Base-by-base conservation (phyloP, 139 green algal genomes). In the Pseudopediastrum boryanum region DNA sequence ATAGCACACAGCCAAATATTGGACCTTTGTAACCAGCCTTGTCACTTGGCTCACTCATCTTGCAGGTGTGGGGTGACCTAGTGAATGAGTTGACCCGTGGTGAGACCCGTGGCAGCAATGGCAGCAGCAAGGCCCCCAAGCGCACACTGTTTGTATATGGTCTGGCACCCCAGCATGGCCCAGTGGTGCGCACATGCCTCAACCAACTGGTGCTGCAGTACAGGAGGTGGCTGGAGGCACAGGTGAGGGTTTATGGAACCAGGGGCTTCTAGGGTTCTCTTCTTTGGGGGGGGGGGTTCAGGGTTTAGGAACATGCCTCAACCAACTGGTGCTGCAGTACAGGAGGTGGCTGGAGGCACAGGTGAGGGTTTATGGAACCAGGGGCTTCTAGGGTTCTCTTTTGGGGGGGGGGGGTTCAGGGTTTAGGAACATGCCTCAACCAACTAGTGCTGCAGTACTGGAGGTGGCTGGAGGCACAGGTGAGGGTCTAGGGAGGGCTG, bases 101-200 rank as follows among this genome's bases (percentile, higher is more conserved):
- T n/a, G n/a, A n/a, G 19, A 80, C 74, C 1, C 74, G 74, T 9
- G 74, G 74, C 29, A 59, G 61, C 43, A 72, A 63, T 31, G 74
- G 19, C 4, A 43, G 41, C 3, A 61, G 59, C 12, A 27, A 10
- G 13, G 16, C 25, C 38, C 38, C 10, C 56, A 41, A 58, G 29
- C 21, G 0, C 41, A 44, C 27, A 0, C 72, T 85, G 54, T 66
- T 82, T 33, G 79, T 79, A 36, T 78, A 72, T 46, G 51, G 44
- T n/a, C 81, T 94, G 31, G 90, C 83, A 10, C 95, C 95, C 27
- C 85, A 96, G 85, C 95, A 98, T 72, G 95, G 95, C 10, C 95
- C 95, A 8, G 81, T 94, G 0, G 85, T 98, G 42, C 67, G 71
- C 4, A 77, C 46, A 21, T 73, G 77, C 4, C 48, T 95, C 25